phyloP scores from a whole-genome alignment of 805 yeast genomes.

The Teunomyces funiuensis region DNA sequence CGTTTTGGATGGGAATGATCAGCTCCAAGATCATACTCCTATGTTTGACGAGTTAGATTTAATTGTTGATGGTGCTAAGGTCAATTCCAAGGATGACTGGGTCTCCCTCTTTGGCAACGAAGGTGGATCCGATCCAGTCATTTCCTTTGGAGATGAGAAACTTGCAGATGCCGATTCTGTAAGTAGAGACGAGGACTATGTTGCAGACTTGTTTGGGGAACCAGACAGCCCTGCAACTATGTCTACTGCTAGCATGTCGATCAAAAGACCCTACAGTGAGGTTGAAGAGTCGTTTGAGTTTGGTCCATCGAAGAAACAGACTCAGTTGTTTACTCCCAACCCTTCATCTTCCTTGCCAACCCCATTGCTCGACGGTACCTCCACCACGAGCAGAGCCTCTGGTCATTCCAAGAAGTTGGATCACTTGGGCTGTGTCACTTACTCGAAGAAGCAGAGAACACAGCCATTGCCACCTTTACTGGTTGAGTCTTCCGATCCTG shows the following conservation, averaged over 20 bases:
- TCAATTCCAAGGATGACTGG: slow-evolving; percentile 52
- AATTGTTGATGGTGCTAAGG: slow-evolving; percentile 39
- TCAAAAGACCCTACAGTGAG: slow-evolving; percentile 22
- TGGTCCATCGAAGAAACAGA: slow-evolving; percentile 13
- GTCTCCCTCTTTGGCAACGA: slow-evolving; percentile 52
- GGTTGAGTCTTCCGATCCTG: slow-evolving; percentile 59
- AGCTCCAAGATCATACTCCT: slow-evolving; percentile 47
- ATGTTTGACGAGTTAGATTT: slow-evolving; percentile 59
- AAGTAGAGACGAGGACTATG: slow-evolving; percentile 7
- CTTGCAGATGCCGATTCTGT: slow-evolving; percentile 9
- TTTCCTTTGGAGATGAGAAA: slow-evolving; percentile 9
- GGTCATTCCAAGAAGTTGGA: slow-evolving; percentile 45
- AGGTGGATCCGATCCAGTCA: slow-evolving; percentile 1
- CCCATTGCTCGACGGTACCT: slow-evolving; percentile 26
- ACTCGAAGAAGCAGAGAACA: slow-evolving; percentile 74
- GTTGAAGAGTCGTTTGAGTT: slow-evolving; percentile 27
- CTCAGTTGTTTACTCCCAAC: slow-evolving; percentile 30
- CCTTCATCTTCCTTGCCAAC: slow-evolving; percentile 33
- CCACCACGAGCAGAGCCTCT: slow-evolving; percentile 9
- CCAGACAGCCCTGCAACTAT: slow-evolving; percentile 1
- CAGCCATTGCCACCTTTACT: slow-evolving; percentile 72
- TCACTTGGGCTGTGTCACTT: slow-evolving; percentile 71
- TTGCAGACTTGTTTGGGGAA: slow-evolving; percentile 7
- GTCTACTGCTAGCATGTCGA: slow-evolving; percentile 18
- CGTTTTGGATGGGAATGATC: slow-evolving; percentile 33